Evolutionary conservation across 768 basidiomycete species (phyloP).

Genomic region (Pulveroboletus sp.): DNA sequence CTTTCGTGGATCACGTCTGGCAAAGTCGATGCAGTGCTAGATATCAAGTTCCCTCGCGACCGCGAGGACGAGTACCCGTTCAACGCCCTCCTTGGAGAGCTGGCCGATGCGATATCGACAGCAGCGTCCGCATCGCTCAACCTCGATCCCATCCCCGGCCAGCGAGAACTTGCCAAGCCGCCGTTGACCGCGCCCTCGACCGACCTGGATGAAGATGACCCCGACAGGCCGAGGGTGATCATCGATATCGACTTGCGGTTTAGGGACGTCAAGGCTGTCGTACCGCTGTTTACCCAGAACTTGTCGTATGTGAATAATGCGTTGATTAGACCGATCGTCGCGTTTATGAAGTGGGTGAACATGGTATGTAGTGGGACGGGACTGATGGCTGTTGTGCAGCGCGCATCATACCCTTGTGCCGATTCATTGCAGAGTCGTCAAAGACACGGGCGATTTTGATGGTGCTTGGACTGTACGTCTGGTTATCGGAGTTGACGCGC

Average conservation of each 20-base stretch:
- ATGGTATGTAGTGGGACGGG: not conserved
- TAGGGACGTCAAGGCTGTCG: conserved; percentile 91
- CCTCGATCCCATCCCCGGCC: conserved; percentile 78
- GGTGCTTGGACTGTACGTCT: conserved; percentile 90
- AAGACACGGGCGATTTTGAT: conserved; percentile 85
- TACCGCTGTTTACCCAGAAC: conserved; percentile 88
- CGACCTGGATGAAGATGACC: conserved; percentile 26
- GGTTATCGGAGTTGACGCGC: not conserved
- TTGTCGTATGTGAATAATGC: conserved; percentile 92
- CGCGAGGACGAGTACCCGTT: conserved; percentile 67
- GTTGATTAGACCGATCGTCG: conserved; percentile 91
- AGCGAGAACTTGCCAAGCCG: conserved; percentile 82
- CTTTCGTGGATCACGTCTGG: conserved; percentile 98
- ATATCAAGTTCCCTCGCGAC: conserved; percentile 94
- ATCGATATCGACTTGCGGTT: conserved; percentile 95
- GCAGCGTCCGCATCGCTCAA: conserved; percentile 45
- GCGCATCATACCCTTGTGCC: conserved; percentile 92
- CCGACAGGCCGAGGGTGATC: conserved; percentile 50
- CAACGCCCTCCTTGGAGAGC: conserved; percentile 83
- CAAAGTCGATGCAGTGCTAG: conserved; percentile 93
- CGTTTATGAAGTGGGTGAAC: conserved; percentile 88
- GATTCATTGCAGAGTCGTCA: conserved; percentile 85
- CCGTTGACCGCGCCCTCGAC: conserved; percentile 71
- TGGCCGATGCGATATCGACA: conserved; percentile 84
- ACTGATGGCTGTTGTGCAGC: conserved; percentile 40